Evolutionary conservation across 1,139 yeast species (phyloP).

Genomic region (Protomyces pachydermus): DNA sequence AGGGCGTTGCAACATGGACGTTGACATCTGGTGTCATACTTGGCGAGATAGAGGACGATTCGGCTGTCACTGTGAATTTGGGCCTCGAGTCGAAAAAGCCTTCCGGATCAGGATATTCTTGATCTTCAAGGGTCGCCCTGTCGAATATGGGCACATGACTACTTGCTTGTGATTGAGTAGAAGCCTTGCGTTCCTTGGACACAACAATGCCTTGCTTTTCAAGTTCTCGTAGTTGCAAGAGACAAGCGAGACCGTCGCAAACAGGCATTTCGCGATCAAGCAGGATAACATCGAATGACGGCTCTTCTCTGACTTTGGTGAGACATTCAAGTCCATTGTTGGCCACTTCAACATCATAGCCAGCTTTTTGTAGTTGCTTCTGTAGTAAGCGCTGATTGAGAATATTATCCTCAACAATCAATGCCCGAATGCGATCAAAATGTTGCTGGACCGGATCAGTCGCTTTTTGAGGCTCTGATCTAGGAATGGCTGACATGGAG

Average conservation of each 20-base stretch:
- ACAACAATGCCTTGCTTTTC: not conserved
- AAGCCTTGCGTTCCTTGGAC: not conserved
- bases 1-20: not conserved
- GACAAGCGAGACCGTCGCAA: constrained; percentile 5
- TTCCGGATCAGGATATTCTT: not conserved
- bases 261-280: constrained; percentile 28
- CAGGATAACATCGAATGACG: constrained; percentile 6
- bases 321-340: constrained; percentile 89
- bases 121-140: not conserved
- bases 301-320: constrained; percentile 43
- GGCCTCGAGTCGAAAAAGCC: not conserved
- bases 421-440: constrained; percentile 53
- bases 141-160: not conserved
- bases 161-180: not conserved
- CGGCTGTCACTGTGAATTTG: not conserved
- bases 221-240: not conserved
- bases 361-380: constrained; percentile 76
- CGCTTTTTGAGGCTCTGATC: not conserved
- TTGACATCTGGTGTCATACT: not conserved
- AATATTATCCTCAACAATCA: constrained; percentile 93
- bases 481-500: not conserved
- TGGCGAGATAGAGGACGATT: not conserved
- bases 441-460: not conserved
- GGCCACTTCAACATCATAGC: constrained; percentile 78
- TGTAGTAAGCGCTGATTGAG: constrained; percentile 90